Evolutionary conservation across 345 rosid genomes (phyloP), one percentile per base, ranked within the genome.

Genomic region (Euclidium syriacum): DNA sequence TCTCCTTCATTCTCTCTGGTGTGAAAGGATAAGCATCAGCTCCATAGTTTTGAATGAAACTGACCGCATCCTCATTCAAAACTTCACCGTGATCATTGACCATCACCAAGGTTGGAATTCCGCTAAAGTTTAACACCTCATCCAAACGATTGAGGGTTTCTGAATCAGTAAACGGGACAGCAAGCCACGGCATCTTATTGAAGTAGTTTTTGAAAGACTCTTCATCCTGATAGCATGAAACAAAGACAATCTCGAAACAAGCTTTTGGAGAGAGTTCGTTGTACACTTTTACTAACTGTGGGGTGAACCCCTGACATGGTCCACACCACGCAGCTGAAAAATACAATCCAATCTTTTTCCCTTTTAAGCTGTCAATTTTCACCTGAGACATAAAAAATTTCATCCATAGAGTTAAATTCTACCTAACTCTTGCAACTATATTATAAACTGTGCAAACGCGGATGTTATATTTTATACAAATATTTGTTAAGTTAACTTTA

Each of bases 261-360:
- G 55, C 81, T 54, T 75, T 77, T 0, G 73, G 9, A 51, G 64
- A 71, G 72, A 87, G 76, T 30, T 82, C 81, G 10, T 68, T 49
- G 68, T 91, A 82, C 20, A 75, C 78, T 56, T 91, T 85, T 1
- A 71, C 69, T 38, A 91, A 66, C 41, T 29, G 56, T 0, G 98
- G 98, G 48, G 94, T 91, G 64, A 87, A 87, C 2, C 30, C 60
- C 5, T 33, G 79, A 75, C 98, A 84, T 0, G 96, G 94, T 19
- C 87, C 86, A 16, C 98, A 91, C 96, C 96, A 87, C 7, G 81
- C 80, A 7, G 91, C 98, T 6, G 98, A 87, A 57, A 87, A 87
- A 72, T 91, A 91, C 47, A 91, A 29, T n/a, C 83, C 94, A 34
- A 85, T 58, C 68, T 70, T 91, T 79, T 85, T 87, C 67, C 86